Conservation (phyloP, 371 early-diverging fungal genomes). For the Mucor piriformis region DNA sequence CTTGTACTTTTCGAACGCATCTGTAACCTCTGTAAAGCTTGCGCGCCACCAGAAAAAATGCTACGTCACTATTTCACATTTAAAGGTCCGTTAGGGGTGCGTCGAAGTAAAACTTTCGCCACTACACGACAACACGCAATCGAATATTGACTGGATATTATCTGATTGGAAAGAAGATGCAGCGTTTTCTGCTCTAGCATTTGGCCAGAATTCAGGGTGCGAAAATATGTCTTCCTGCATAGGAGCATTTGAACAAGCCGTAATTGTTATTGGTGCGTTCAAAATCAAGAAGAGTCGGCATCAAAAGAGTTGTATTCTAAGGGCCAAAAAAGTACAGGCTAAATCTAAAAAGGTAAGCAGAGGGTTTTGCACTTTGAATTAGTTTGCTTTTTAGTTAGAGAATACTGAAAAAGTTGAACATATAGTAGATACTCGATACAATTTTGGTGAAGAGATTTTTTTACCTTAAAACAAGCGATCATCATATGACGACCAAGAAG, state of each 20-base stretch:
- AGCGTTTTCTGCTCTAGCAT: background rate
- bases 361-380: background rate
- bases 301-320: background rate
- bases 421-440: background rate
- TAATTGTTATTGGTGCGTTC: background rate
- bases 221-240: conserved; percentile 4
- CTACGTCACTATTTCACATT: too few relatives aligned
- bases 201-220: conserved; percentile 3
- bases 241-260: background rate
- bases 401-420: conserved; percentile 2
- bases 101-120: background rate
- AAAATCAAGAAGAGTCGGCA: background rate
- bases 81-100: too few relatives aligned
- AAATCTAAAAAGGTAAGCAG: background rate
- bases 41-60: too few relatives aligned
- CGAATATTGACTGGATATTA: conserved; percentile 1
- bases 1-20: too few relatives aligned
- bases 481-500: conserved; percentile 4
- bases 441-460: background rate
- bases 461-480: conserved; percentile 1
- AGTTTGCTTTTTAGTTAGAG: conserved; percentile 1
- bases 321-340: conserved; percentile 1
- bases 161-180: conserved; percentile 3
- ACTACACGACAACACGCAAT: background rate
- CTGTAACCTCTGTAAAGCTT: too few relatives aligned